Base-by-base conservation (phyloP, 192 early-diverging fungal genomes). In the Allomyces macrogynus region DNA sequence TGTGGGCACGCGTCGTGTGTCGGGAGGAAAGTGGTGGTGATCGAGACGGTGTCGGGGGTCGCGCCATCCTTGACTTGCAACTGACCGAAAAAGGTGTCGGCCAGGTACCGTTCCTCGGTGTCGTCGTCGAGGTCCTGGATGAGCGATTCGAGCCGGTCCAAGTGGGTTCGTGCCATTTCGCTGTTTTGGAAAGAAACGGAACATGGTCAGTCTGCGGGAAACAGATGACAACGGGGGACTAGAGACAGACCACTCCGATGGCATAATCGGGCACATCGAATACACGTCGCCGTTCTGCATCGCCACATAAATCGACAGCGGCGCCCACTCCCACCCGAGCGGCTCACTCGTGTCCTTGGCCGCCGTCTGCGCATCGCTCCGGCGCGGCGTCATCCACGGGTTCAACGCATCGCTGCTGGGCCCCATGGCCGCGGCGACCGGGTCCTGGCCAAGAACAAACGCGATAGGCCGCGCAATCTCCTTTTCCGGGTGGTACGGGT, bases 201-300 rank as follows among this genome's bases (percentile, higher is more conserved):
- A n/a, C n/a, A n/a, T n/a, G 40, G 18, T 22, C 10, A 20, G 18
- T 7, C 3, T 14, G 12, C 26, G n/a, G n/a, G n/a, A 20, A 40
- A 63, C 1, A 63, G 2, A 63, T 1, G 9, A 0, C 62, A 5
- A n/a, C n/a, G 18, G 3, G n/a, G 25, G 4, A 14, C 3, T 3
- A 2, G 3, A 63, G 1, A 66, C 42, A 69, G 78, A 84, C 84
- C 81, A 80, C 57, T 69, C 75, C 27, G 71, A 71, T 4, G 91
- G 91, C 67, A 91, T 66, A 24, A 91, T 73, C 9, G 91, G 91
- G 61, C 88, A 90, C 64, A 93, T 68, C 5, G 81, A 76, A 66
- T 84, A 88, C 5, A 91, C 68, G 43, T 90, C 81, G 20, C 88
- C 87, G 23, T 76, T 79, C 60, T 76, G 75, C n/a, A 82, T 83